These are phyloP conservation scores for Phlyctochytrium bullatum DNA, from an alignment of 192 early-diverging fungal species.

Conservation along the genomic window DNA sequence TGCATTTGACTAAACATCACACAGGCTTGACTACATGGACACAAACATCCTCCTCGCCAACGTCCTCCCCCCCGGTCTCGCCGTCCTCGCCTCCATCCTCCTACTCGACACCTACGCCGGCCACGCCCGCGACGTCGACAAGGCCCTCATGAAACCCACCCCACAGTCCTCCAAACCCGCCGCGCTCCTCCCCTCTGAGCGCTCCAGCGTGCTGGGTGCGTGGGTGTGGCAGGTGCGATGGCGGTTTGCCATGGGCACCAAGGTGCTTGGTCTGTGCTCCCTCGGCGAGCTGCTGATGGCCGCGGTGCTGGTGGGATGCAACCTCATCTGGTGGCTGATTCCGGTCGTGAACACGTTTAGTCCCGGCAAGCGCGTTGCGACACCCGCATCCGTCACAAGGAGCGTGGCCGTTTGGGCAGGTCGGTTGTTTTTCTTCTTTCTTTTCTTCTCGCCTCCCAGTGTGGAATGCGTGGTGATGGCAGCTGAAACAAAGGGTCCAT, in stretches of 20 bases:
- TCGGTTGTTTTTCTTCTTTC: background rate
- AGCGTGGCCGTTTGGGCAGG: constrained; percentile 5
- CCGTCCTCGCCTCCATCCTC: background rate
- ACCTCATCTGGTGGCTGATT: constrained; percentile 5
- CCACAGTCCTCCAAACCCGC: background rate
- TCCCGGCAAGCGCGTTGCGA: background rate
- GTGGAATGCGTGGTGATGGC: too few species aligned
- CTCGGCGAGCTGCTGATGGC: background rate
- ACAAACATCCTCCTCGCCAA: background rate
- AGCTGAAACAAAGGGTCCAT: too few species aligned
- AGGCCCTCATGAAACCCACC: background rate
- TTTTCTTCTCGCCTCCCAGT: too few species aligned
- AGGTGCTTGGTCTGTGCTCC: background rate
- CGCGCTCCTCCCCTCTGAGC: too few species aligned
- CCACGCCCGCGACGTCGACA: background rate
- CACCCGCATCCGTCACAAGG: background rate
- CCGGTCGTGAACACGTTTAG: background rate
- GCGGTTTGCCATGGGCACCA: background rate
- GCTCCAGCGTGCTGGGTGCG: too few species aligned
- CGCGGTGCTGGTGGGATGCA: background rate
- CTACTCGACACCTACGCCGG: background rate
- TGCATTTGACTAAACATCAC: background rate
- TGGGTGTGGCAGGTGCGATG: background rate
- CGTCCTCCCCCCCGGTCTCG: background rate
- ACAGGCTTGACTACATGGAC: background rate